A percentile compares a stretch with the other conserved stretches of the same genome.
These are phyloP conservation scores for Aureobasidium subglaciale DNA, from an alignment of 2,329 filamentous ascomycete genomes.

Conservation along the genomic window DNA sequence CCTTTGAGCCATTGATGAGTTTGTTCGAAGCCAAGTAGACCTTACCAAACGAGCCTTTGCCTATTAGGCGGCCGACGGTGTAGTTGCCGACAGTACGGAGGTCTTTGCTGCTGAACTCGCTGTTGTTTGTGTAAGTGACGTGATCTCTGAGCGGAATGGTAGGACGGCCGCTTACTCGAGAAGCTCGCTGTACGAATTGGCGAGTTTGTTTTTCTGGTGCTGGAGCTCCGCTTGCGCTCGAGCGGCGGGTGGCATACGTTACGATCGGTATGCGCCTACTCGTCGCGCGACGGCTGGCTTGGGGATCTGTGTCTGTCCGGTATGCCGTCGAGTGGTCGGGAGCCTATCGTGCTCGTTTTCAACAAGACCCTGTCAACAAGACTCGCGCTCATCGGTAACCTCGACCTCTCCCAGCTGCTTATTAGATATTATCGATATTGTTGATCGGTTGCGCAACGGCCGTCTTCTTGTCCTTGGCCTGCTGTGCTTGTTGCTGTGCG, in stretches of 20 bases:
- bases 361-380: background rate
- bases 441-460: background rate
- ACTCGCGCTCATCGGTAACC: background rate
- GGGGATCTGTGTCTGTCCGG: background rate
- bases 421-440: background rate
- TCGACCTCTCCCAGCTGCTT: background rate
- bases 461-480: background rate
- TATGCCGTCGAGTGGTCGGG: background rate
- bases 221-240: slow-evolving; percentile 30
- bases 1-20: slow-evolving; percentile 97
- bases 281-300: background rate
- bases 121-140: slow-evolving; percentile 34
- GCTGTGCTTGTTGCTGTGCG: background rate
- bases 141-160: slow-evolving; percentile 1
- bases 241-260: slow-evolving; percentile 27
- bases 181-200: slow-evolving; percentile 91
- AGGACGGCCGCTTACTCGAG: slow-evolving; percentile 62
- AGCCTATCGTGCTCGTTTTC: background rate
- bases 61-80: slow-evolving; percentile 80
- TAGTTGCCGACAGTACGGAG: slow-evolving; percentile 93
- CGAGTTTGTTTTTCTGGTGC: slow-evolving; percentile 54
- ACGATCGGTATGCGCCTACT: background rate
- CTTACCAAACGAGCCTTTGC: slow-evolving; percentile 97
- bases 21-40: slow-evolving; percentile 95
- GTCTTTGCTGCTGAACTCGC: slow-evolving; percentile 89